These are phyloP conservation scores for Saccharomycopsis olivae DNA, from an alignment of 805 yeast species.

Conservation along the genomic window DNA sequence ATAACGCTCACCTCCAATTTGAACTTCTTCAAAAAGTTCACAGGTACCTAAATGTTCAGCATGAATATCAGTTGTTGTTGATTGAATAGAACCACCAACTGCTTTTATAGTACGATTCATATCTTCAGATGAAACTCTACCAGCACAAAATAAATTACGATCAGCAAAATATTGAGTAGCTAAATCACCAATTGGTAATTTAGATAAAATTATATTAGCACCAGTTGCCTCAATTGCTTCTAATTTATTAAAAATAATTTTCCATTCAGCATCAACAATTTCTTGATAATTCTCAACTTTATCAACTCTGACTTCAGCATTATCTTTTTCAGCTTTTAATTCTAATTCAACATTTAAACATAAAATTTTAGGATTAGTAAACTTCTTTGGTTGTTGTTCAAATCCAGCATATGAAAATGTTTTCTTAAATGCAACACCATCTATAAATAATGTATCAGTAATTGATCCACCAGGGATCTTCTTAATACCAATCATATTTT, in stretches of 20 bases:
- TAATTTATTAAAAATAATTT: constrained; percentile 77
- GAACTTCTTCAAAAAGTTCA: constrained; percentile 79
- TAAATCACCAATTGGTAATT: constrained; percentile 93
- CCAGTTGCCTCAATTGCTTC: constrained; percentile 77
- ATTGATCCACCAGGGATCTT: constrained; percentile 93
- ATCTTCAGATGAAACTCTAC: constrained; percentile 82
- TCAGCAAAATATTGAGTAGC: constrained; percentile 99
- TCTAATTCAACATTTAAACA: constrained; percentile 88
- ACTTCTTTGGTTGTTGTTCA: constrained; percentile 93
- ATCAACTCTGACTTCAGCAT: constrained; percentile 95
- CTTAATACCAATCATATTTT: constrained; percentile 84
- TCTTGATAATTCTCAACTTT: constrained; percentile 91
- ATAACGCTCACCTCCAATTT: constrained; percentile 92
- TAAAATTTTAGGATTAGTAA: constrained; percentile 70
- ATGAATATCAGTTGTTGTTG: constrained; percentile 59
- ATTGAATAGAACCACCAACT: constrained; percentile 85
- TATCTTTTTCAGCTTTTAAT: constrained; percentile 95
- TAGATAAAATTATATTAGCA: constrained; percentile 86
- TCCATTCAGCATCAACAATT: constrained; percentile 99
- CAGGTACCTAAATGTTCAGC: constrained; percentile 76
- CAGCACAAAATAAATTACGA: constrained; percentile 93
- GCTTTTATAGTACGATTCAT: constrained; percentile 88
- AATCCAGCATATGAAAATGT: constrained; percentile 97
- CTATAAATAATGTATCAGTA: constrained; percentile 81
- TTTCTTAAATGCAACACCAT: constrained; percentile 96